Base-by-base conservation (phyloP, 1,139 yeast species). In the Candida labiduridarum region DNA sequence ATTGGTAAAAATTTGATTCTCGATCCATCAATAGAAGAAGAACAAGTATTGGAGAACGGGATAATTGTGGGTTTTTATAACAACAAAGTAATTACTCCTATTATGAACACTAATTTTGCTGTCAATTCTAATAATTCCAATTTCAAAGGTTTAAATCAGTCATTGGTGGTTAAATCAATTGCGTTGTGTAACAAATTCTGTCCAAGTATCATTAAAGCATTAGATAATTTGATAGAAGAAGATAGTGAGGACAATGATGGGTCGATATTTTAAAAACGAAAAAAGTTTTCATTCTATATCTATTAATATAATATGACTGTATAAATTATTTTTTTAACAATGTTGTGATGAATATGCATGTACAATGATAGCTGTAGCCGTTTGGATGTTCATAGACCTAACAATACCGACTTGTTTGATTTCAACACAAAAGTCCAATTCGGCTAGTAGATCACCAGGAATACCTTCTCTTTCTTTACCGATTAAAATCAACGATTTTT, bases 321-420 rank as follows among this genome's bases (percentile, higher is more conserved):
- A 11, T 29, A 15, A 22, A 18, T 14, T 15, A n/a, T 33, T 7
- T 4, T 4, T 14, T 53, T 56, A 76, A 58, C 79, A 78, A 63
- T 89, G 91, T 63, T 90, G 96, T 11, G 83, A 73, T 1, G 96
- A 84, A 62, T 92, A 92, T 0, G 97, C 95, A 65, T 92, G 96
- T 4, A 89, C 96, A 41, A 91, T 83, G 29, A 92, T 91, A 0
- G 98, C 97, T 0, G 97, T 86, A 1, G 97, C 98, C 0, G 98
- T 92, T 69, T 92, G 98, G 55, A 92, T 91, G 63, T 92, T 92
- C 98, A 92, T 91, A 2, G 96, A 89, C 58, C 98, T 78, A 44
- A 92, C 84, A 18, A 91, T 92, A 11, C 98, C 98, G 34, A 85
- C 87, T 64, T 92, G 98, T 62, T 90, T 89, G 60, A 92, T 92